A percentile compares a stretch with the other conserved stretches of the same genome.
Conservation (phyloP, 1,284 basidiomycete species). For the Cryptococcus sp. region DNA sequence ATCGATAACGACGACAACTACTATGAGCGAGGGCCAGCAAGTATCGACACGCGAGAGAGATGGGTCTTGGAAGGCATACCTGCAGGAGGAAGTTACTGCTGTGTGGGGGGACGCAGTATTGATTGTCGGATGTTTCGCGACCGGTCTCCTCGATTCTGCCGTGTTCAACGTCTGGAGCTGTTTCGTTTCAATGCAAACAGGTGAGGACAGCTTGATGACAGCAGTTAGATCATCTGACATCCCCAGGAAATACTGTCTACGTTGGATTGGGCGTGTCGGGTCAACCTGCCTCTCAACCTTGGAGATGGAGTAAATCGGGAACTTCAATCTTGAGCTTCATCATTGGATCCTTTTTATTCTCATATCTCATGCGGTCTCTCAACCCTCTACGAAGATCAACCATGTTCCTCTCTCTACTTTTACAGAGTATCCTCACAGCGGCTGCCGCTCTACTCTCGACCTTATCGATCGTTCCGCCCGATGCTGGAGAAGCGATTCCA, state of each 20-base stretch:
- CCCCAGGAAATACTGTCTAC: slow-evolving; percentile 14
- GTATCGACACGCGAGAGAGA: background rate
- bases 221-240: background rate
- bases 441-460: slow-evolving; percentile 4
- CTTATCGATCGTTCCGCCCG: slow-evolving; percentile 3
- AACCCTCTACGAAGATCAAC: slow-evolving; percentile 16
- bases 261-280: slow-evolving; percentile 14
- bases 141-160: slow-evolving; percentile 17
- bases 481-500: slow-evolving; percentile 10
- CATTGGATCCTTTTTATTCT: slow-evolving; percentile 15
- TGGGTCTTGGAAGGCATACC: background rate
- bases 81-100: slow-evolving; percentile 7
- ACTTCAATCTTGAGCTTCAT: slow-evolving; percentile 17
- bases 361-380: slow-evolving; percentile 5
- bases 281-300: slow-evolving; percentile 12
- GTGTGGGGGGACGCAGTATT: slow-evolving; percentile 10
- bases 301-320: slow-evolving; percentile 14
- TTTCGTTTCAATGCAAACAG: slow-evolving; percentile 21
- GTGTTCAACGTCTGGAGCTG: slow-evolving; percentile 18
- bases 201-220: slow-evolving; percentile 1
- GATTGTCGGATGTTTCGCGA: slow-evolving; percentile 12
- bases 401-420: slow-evolving; percentile 31
- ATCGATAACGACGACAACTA: no score
- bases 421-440: slow-evolving; percentile 7
- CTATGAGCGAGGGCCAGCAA: no score